Evolutionary conservation across 164 flowering plant species (phyloP).

Genomic region (grape (Vitis vinifera)): ASM3070453v1 NC_081822.1:25193001-25193500

Average conservation of each 20-base stretch:
- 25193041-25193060: conserved; percentile 67
- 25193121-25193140: conserved; percentile 76
- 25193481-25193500: conserved; percentile 70
- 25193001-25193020: conserved; percentile 43
- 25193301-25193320: conserved; percentile 62
- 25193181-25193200: no score
- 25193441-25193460: conserved; percentile 54
- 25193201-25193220: no score
- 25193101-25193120: conserved; percentile 80
- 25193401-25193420: conserved; percentile 42
- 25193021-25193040: conserved; percentile 84
- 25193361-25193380: conserved; percentile 3
- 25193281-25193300: conserved; percentile 49
- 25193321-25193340: conserved; percentile 34
- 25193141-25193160: conserved; percentile 44
- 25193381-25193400: conserved; percentile 29
- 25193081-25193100: conserved; percentile 68
- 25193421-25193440: conserved; percentile 28
- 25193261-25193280: conserved; percentile 38
- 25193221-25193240: background rate
- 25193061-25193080: conserved; percentile 52
- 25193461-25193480: conserved; percentile 51
- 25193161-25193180: conserved; percentile 14
- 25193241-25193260: conserved; percentile 11
- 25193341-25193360: conserved; percentile 17